Evolutionary conservation across 208 protist species (phyloP).

Genomic region (Crithidia acanthocephali): DNA sequence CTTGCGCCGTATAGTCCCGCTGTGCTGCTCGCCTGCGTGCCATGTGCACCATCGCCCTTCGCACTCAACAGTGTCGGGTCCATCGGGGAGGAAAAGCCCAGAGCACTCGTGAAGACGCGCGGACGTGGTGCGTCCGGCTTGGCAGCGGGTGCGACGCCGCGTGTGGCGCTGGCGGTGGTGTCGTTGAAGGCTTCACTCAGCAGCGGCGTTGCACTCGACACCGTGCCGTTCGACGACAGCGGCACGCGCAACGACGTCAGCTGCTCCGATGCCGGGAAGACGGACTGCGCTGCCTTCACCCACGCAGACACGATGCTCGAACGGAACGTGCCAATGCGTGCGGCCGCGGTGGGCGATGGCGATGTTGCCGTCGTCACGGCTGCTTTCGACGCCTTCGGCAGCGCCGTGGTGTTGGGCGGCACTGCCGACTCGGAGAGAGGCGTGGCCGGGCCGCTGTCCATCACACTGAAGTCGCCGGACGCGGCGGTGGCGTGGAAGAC

Average conservation of each 20-base stretch:
- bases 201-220: no score
- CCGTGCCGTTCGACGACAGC: background rate
- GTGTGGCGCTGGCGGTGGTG: background rate
- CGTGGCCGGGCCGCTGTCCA: background rate
- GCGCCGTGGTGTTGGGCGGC: constrained; percentile 2
- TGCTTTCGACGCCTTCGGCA: constrained; percentile 3
- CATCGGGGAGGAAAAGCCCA: background rate
- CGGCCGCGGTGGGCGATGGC: no score
- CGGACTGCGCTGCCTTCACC: constrained; percentile 7
- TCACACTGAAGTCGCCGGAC: background rate
- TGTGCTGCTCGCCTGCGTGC: no score
- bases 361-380: background rate
- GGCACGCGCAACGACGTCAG: constrained; percentile 16
- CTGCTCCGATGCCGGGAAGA: background rate
- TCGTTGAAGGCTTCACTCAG: background rate
- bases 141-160: background rate
- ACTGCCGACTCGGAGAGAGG: background rate
- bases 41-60: background rate
- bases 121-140: background rate
- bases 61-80: background rate
- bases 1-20: no score
- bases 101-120: constrained; percentile 14
- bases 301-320: background rate
- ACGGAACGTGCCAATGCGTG: background rate
- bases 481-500: background rate